Conservation (phyloP, 257 asterid genomes). For the Gynochthodes officinalis region DNA sequence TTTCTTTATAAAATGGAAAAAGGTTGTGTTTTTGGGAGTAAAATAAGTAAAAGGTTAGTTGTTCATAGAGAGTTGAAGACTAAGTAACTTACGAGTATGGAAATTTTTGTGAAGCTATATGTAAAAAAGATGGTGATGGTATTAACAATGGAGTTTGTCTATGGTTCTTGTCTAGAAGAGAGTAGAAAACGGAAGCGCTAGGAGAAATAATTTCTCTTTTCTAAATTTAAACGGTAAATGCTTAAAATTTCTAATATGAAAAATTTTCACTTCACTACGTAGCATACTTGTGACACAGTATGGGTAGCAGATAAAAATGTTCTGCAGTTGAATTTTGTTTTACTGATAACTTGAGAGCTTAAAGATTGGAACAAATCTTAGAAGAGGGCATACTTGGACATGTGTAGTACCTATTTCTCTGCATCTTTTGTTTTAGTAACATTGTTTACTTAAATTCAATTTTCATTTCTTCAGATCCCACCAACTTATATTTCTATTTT, state of each 20-base stretch:
- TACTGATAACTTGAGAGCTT: not conserved
- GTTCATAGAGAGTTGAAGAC: not conserved
- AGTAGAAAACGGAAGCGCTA: not conserved
- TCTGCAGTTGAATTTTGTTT: not conserved
- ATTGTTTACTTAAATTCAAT: not conserved
- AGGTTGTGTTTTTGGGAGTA: not conserved
- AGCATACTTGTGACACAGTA: not conserved
- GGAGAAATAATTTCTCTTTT: too few species aligned
- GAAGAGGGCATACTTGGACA: not conserved
- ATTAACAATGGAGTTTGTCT: not conserved
- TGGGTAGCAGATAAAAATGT: not conserved
- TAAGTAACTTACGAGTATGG: not conserved
- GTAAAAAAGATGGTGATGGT: not conserved
- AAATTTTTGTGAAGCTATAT: not conserved
- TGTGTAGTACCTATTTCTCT: not conserved
- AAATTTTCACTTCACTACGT: not conserved
- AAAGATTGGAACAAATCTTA: not conserved
- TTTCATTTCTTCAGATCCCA: not conserved
- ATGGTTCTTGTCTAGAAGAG: not conserved
- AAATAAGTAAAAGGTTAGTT: not conserved
- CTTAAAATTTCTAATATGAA: not conserved
- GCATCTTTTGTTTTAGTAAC: not conserved
- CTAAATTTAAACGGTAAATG: not conserved
- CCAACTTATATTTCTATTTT: not conserved
- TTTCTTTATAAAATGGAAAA: not conserved